phyloP scores from a whole-genome alignment of 2,329 filamentous ascomycete genomes.

The Gaeumannomyces tritici region DNA sequence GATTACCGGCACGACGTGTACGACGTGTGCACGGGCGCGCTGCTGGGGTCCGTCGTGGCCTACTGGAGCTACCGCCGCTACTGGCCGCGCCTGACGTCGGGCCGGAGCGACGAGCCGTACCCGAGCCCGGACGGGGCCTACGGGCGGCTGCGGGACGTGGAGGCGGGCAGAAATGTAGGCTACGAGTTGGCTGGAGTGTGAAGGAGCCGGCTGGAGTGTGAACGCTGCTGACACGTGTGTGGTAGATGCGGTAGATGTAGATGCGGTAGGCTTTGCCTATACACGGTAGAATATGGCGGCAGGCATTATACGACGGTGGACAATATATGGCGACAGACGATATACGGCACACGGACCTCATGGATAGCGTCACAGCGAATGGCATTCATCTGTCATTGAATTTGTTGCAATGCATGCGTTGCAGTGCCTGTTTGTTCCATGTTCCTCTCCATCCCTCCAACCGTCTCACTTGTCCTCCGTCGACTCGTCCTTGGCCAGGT shows the following conservation, averaged over 20 bases:
- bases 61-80: conserved; percentile 60
- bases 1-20: conserved; percentile 66
- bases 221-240: neutral
- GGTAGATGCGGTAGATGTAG: neutral
- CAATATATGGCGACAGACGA: no score
- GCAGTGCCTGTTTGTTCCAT: no score
- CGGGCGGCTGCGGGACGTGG: conserved; percentile 41
- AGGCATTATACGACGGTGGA: no score
- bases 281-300: neutral
- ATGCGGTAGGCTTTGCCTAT: no score
- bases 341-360: no score
- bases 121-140: conserved; percentile 29
- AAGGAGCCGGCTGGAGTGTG: conserved; percentile 5
- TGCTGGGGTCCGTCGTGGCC: conserved; percentile 49
- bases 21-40: conserved; percentile 53
- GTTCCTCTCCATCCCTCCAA: neutral
- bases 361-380: no score
- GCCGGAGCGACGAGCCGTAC: conserved; percentile 48
- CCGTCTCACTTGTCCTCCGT: conserved; percentile 52
- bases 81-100: conserved; percentile 45
- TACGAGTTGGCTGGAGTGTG: conserved; percentile 5
- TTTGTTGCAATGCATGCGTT: no score
- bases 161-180: conserved; percentile 34
- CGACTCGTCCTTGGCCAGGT: conserved; percentile 78
- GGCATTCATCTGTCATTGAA: no score